Evolutionary conservation across 2,329 filamentous ascomycete genomes (phyloP).

Genomic region (Aurifilum marmelostoma): DNA sequence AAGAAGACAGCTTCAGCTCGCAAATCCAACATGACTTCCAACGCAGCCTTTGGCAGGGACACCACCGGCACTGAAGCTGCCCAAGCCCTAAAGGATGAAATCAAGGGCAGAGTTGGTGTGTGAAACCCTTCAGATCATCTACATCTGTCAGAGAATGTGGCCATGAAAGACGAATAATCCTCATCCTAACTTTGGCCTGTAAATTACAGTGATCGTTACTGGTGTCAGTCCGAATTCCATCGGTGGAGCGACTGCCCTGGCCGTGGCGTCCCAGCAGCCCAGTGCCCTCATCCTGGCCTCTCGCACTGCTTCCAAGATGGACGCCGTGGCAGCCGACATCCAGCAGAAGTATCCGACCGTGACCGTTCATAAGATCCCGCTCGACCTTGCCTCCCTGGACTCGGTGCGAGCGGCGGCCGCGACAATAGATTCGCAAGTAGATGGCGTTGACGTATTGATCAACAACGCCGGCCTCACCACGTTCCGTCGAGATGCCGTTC

Average conservation of each 20-base stretch:
- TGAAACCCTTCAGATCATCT: neutral
- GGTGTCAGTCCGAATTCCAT: constrained; percentile 48
- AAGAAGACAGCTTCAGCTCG: neutral
- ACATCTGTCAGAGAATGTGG: too few relatives aligned
- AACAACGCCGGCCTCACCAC: constrained; percentile 27
- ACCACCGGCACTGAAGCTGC: constrained; percentile 43
- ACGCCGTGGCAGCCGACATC: constrained; percentile 45
- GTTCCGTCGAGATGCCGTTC: constrained; percentile 15
- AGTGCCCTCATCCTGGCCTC: constrained; percentile 48
- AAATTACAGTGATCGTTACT: constrained; percentile 47
- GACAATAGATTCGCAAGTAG: constrained; percentile 38
- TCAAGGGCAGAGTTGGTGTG: constrained; percentile 38
- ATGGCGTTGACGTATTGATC: constrained; percentile 39
- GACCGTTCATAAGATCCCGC: constrained; percentile 39
- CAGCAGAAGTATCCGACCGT: constrained; percentile 39
- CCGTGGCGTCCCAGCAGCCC: constrained; percentile 50
- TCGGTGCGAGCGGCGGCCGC: constrained; percentile 43
- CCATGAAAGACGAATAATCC: neutral
- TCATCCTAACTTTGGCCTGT: neutral
- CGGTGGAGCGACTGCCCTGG: constrained; percentile 45
- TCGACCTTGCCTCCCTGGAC: constrained; percentile 44
- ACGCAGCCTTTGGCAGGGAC: constrained; percentile 39
- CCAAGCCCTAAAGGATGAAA: constrained; percentile 34
- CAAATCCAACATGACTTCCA: constrained; percentile 37
- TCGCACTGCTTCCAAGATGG: constrained; percentile 47